These are phyloP conservation scores for Pleodorina starrii DNA, from an alignment of 139 green algal genomes.

Conservation along the genomic window DNA sequence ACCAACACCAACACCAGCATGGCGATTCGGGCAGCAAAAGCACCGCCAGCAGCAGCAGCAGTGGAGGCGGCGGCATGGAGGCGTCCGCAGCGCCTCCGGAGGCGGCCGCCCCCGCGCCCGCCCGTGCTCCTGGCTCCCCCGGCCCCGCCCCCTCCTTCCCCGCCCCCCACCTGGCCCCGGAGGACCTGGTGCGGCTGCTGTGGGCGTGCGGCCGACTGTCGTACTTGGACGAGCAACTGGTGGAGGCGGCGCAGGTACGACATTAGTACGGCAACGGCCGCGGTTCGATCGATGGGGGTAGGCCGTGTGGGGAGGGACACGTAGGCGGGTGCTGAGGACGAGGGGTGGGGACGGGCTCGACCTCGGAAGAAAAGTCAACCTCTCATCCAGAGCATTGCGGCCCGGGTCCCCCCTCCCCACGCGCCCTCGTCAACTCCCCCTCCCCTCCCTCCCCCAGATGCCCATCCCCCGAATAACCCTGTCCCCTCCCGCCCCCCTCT, in stretches of 20 bases:
- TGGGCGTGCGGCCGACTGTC: slow-evolving; percentile 13
- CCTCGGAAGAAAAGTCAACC: too few relatives aligned
- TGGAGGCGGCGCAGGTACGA: slow-evolving; percentile 24
- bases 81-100: background rate
- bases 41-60: background rate
- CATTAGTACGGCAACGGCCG: too few relatives aligned
- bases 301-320: too few relatives aligned
- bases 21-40: slow-evolving; percentile 22
- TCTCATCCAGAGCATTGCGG: too few relatives aligned
- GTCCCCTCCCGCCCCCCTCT: background rate
- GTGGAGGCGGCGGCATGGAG: background rate
- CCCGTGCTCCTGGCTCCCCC: background rate
- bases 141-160: background rate
- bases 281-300: too few relatives aligned
- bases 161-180: background rate
- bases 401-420: background rate
- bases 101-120: too few relatives aligned
- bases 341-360: too few relatives aligned
- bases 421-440: background rate
- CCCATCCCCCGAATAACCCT: background rate
- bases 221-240: background rate
- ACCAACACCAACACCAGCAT: background rate
- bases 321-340: too few relatives aligned
- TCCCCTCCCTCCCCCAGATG: background rate
- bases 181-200: slow-evolving; percentile 19